phyloP scores from a whole-genome alignment of 805 yeast species.

The Starmerella cellae region DNA sequence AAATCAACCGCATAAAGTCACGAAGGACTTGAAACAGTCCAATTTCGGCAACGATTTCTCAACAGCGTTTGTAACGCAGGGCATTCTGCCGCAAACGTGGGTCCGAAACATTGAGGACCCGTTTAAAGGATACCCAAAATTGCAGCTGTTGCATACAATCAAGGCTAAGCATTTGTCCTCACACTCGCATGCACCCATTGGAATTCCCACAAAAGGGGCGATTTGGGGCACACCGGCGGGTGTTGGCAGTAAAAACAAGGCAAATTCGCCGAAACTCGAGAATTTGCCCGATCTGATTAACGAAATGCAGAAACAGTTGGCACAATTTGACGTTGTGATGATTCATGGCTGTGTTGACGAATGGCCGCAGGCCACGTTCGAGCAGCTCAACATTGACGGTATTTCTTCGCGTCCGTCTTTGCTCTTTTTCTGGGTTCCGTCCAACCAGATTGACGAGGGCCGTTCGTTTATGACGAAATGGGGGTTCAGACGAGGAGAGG shows the following conservation, averaged over 20 bases:
- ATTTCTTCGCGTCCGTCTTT: constrained; percentile 78
- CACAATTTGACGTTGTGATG: constrained; percentile 82
- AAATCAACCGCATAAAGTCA: too few species aligned
- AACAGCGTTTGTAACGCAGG: constrained; percentile 33
- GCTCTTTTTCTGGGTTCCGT: constrained; percentile 76
- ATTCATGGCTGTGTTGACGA: constrained; percentile 63
- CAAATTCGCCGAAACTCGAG: too few species aligned
- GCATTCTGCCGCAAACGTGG: constrained; percentile 46
- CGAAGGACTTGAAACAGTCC: constrained; percentile 2
- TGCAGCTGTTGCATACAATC: constrained; percentile 52
- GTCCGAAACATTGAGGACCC: constrained; percentile 55
- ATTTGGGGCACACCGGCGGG: neutral
- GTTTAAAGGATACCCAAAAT: constrained; percentile 74
- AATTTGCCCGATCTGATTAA: constrained; percentile 41
- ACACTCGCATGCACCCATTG: constrained; percentile 51
- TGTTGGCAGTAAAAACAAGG: neutral
- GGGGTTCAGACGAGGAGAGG: constrained; percentile 81
- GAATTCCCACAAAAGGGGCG: constrained; percentile 28
- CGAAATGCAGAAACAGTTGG: constrained; percentile 44
- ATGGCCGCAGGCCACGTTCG: constrained; percentile 31
- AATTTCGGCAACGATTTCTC: constrained; percentile 59
- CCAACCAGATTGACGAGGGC: constrained; percentile 50
- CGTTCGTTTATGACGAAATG: constrained; percentile 35
- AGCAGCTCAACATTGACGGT: constrained; percentile 48
- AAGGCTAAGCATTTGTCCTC: constrained; percentile 45